A percentile compares a stretch with the other conserved stretches of the same genome.
Evolutionary conservation across 805 yeast species (phyloP).

Genomic region (Ogataea populi-albae): DNA sequence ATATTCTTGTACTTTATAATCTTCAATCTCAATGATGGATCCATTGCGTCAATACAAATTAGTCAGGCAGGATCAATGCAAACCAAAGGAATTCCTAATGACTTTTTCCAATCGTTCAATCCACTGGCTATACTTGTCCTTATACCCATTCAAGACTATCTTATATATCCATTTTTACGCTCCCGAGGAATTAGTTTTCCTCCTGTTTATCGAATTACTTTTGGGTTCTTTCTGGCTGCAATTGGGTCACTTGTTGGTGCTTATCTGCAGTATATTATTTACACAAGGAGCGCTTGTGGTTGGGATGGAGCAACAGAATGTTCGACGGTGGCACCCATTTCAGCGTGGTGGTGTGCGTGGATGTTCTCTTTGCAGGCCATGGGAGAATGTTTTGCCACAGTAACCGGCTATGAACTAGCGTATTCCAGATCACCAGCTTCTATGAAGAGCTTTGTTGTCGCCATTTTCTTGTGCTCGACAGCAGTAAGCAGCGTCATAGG

Average conservation of each 20-base stretch:
- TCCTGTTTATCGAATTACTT: slow-evolving; percentile 42
- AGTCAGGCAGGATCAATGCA: slow-evolving; percentile 52
- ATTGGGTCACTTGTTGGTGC: slow-evolving; percentile 48
- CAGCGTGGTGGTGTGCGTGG: slow-evolving; percentile 33
- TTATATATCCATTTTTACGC: slow-evolving; percentile 45
- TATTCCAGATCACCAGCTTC: slow-evolving; percentile 49
- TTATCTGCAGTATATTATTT: slow-evolving; percentile 42
- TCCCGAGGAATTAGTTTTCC: slow-evolving; percentile 36
- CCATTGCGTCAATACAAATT: slow-evolving; percentile 45
- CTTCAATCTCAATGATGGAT: slow-evolving; percentile 42
- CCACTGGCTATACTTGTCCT: slow-evolving; percentile 49
- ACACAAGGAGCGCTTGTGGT: slow-evolving; percentile 47
- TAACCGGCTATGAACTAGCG: slow-evolving; percentile 53
- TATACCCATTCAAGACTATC: slow-evolving; percentile 47
- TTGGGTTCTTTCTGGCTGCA: slow-evolving; percentile 47
- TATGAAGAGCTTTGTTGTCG: slow-evolving; percentile 51
- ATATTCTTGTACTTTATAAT: slow-evolving; percentile 42
- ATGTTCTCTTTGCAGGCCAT: slow-evolving; percentile 45
- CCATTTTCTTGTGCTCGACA: slow-evolving; percentile 37
- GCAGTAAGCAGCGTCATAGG: slow-evolving; percentile 48
- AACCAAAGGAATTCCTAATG: slow-evolving; percentile 54
- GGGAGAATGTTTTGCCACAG: slow-evolving; percentile 51
- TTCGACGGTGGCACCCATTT: slow-evolving; percentile 26
- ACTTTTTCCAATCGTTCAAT: slow-evolving; percentile 51
- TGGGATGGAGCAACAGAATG: slow-evolving; percentile 25